Evolutionary conservation across 257 asterid genomes (phyloP).

Genomic region (Jasminum sambac): DNA sequence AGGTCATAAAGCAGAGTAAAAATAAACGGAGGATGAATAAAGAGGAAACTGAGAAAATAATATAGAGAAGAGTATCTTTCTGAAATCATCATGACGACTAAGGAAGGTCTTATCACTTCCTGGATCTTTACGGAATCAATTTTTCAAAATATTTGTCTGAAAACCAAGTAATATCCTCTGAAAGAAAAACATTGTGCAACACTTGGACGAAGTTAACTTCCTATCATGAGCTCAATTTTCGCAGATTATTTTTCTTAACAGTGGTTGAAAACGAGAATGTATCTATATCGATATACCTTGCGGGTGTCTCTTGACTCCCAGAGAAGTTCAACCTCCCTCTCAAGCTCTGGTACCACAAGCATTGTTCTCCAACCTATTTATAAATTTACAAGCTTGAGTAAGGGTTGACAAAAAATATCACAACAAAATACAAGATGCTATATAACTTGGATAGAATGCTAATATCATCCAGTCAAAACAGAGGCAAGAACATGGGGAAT

Average conservation of each 20-base stretch:
- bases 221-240: background rate
- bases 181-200: background rate
- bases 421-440: conserved; percentile 15
- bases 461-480: conserved; percentile 18
- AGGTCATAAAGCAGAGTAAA: background rate
- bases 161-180: background rate
- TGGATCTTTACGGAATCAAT: background rate
- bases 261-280: background rate
- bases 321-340: conserved; percentile 86
- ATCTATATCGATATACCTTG: conserved; percentile 51
- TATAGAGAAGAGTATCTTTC: background rate
- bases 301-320: conserved; percentile 67
- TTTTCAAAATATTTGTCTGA: background rate
- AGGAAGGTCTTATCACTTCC: background rate
- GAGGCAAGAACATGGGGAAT: conserved; percentile 8
- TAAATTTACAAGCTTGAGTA: conserved; percentile 23
- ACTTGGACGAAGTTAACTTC: background rate
- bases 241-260: background rate
- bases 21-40: background rate
- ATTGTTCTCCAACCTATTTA: conserved; percentile 97
- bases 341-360: conserved; percentile 99
- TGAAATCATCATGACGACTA: background rate
- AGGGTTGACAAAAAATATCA: conserved; percentile 20
- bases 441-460: background rate
- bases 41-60: background rate